phyloP scores from a whole-genome alignment of 2,329 filamentous ascomycete genomes.

The Seiridium cupressi region DNA sequence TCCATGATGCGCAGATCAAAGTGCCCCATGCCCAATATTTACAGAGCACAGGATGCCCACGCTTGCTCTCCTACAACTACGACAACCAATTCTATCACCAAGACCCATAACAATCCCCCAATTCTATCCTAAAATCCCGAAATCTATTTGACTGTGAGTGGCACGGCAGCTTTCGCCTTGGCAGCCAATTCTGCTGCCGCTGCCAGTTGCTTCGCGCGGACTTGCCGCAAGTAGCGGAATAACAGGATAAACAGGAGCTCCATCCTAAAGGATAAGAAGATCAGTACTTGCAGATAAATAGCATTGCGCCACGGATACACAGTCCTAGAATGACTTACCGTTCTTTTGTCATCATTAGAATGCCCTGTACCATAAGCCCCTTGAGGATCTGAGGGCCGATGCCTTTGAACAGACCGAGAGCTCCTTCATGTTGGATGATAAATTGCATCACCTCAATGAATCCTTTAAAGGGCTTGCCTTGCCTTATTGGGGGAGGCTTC shows the following conservation, averaged over 20 bases:
- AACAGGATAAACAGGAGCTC: conserved; percentile 86
- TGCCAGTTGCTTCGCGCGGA: conserved; percentile 68
- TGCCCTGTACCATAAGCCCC: conserved; percentile 87
- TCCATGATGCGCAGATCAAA: too few relatives aligned
- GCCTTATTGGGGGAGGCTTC: conserved; percentile 77
- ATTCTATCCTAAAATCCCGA: neutral
- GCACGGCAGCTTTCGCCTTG: conserved; percentile 47
- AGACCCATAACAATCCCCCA: neutral
- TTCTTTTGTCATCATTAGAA: conserved; percentile 99
- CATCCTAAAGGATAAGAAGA: conserved; percentile 54
- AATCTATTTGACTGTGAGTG: conserved; percentile 37
- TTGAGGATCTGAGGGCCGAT: conserved; percentile 93
- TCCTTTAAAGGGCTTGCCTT: conserved; percentile 89
- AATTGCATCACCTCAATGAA: conserved; percentile 95
- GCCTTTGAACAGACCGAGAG: conserved; percentile 87
- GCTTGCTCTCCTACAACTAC: too few relatives aligned
- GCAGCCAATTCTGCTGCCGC: conserved; percentile 65
- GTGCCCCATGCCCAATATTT: too few relatives aligned
- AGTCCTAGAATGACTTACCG: conserved; percentile 51
- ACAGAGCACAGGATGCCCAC: too few relatives aligned
- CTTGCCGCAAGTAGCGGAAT: conserved; percentile 73
- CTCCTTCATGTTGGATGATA: conserved; percentile 85
- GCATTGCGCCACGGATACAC: neutral
- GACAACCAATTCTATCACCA: too few relatives aligned
- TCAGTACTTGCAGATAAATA: neutral